Evolutionary conservation across 371 early-diverging fungal species (phyloP).

Genomic region (Batkoa obscura): DNA sequence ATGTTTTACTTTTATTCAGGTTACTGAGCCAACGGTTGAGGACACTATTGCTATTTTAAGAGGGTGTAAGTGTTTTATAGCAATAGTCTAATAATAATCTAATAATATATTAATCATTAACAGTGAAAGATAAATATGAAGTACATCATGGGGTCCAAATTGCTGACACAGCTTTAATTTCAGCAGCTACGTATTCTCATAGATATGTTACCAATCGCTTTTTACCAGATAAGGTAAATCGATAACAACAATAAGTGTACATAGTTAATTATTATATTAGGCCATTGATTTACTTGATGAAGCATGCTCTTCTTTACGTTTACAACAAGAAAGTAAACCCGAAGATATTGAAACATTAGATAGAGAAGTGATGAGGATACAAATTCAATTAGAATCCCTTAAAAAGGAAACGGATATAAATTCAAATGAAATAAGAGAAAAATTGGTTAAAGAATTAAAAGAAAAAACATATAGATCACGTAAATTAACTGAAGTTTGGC

Average conservation of each 20-base stretch:
- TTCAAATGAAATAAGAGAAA: constrained; percentile 46
- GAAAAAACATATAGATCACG: constrained; percentile 38
- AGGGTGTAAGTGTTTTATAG: constrained; percentile 7
- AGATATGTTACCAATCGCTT: constrained; percentile 60
- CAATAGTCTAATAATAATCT: too few relatives aligned
- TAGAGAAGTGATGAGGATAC: constrained; percentile 47
- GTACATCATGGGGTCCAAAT: constrained; percentile 76
- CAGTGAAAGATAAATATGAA: constrained; percentile 61
- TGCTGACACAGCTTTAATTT: constrained; percentile 58
- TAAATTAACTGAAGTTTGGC: constrained; percentile 44
- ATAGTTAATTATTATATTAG: constrained; percentile 22
- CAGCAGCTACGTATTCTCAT: constrained; percentile 56
- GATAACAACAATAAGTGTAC: neutral
- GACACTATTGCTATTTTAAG: constrained; percentile 68
- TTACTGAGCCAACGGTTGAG: constrained; percentile 38
- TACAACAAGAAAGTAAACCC: constrained; percentile 72
- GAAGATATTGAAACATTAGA: constrained; percentile 52
- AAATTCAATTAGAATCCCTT: constrained; percentile 52
- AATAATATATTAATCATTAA: neutral
- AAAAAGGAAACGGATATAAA: constrained; percentile 49
- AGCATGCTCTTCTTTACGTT: constrained; percentile 60
- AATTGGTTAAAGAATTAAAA: constrained; percentile 39
- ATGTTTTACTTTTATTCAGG: too few relatives aligned
- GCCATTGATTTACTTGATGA: constrained; percentile 85
- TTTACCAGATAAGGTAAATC: constrained; percentile 30